Evolutionary conservation across 1,139 yeast genomes (phyloP).

Genomic region (Kurtzmaniella quercitrusa): DNA sequence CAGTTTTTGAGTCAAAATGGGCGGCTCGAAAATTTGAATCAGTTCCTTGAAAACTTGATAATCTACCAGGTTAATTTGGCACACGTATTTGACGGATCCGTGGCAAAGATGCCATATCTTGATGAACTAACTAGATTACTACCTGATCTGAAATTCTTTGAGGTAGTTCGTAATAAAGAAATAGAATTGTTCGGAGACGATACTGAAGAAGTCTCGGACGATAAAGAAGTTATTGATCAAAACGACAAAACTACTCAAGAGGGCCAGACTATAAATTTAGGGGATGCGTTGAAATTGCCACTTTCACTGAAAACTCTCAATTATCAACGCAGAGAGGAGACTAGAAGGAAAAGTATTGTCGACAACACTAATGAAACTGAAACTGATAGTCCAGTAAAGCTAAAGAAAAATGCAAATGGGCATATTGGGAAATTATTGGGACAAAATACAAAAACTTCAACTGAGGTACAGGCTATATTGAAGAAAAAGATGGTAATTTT

Average conservation of each 20-base stretch:
- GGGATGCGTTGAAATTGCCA: constrained; percentile 36
- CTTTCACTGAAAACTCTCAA: constrained; percentile 41
- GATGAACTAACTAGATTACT: constrained; percentile 24
- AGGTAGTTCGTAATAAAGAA: constrained; percentile 35
- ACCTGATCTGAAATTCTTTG: constrained; percentile 34
- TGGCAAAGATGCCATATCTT: constrained; percentile 30
- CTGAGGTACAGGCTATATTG: constrained; percentile 6
- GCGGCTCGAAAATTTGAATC: constrained; percentile 29
- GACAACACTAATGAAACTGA: neutral
- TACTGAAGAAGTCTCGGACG: constrained; percentile 12
- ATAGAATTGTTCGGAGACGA: constrained; percentile 21
- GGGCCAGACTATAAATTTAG: constrained; percentile 34
- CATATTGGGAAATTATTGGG: neutral
- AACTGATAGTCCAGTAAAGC: constrained; percentile 1
- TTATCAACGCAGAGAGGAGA: constrained; percentile 24
- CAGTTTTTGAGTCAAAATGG: constrained; percentile 26
- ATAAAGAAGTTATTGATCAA: constrained; percentile 10
- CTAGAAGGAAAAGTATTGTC: neutral
- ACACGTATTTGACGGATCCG: constrained; percentile 18
- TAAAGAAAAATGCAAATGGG: neutral
- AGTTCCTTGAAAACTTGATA: constrained; percentile 38
- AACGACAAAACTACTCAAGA: constrained; percentile 5
- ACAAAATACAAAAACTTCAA: neutral
- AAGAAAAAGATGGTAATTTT: constrained; percentile 31
- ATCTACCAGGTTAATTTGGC: constrained; percentile 27